Evolutionary conservation across 345 rosid species (phyloP).

Genomic region (Physaria fendleri): DNA sequence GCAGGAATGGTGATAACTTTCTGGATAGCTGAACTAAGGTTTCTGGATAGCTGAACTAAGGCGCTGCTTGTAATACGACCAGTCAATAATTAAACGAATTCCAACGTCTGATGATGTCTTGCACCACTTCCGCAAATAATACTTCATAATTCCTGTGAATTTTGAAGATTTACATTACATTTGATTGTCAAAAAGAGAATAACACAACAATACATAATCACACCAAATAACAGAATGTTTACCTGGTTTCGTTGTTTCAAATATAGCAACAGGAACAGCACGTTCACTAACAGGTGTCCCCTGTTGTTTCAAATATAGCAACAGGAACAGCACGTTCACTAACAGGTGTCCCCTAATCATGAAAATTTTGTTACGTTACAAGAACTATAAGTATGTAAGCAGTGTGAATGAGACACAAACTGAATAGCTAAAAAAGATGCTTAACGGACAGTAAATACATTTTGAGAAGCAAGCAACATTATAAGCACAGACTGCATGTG

Average conservation of each 20-base stretch:
- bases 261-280: conserved; percentile 95
- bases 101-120: conserved; percentile 57
- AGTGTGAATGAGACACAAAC: conserved; percentile 1
- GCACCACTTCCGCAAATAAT: conserved; percentile 84
- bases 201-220: conserved; percentile 14
- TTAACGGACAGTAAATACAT: not conserved
- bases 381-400: conserved; percentile 9
- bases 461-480: conserved; percentile 2
- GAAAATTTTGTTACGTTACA: conserved; percentile 19
- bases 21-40: conserved; percentile 79
- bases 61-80: conserved; percentile 93
- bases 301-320: conserved; percentile 85
- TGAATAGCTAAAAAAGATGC: conserved; percentile 7
- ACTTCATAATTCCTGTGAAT: conserved; percentile 58
- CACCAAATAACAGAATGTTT: conserved; percentile 17
- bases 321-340: conserved; percentile 99
- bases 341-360: conserved; percentile 83
- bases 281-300: conserved; percentile 96
- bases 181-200: conserved; percentile 22
- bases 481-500: conserved; percentile 2
- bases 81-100: conserved; percentile 76
- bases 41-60: conserved; percentile 85
- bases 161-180: not conserved
- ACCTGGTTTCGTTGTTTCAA: conserved; percentile 65
- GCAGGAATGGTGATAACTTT: conserved; percentile 93